Base-by-base conservation (phyloP, 2,329 filamentous ascomycete species). In the Penicillium occitanis region DNA sequence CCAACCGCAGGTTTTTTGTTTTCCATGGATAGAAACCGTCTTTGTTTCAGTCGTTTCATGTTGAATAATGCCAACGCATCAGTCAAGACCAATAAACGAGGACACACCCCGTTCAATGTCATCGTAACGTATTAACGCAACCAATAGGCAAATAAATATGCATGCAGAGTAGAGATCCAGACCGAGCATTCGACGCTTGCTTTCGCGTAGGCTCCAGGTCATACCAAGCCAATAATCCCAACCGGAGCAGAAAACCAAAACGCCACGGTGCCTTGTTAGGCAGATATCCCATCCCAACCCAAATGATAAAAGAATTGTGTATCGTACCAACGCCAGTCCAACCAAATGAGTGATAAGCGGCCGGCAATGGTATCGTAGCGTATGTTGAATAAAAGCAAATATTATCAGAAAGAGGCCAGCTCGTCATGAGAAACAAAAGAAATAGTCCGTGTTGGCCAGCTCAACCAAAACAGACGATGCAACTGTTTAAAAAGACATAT, bases 1-100 rank as follows among this genome's bases (percentile, higher is more conserved):
- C 75, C 76, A 68, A 73, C 69, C 40, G 66, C 63, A 37, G 44
- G 61, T 60, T 59, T 44, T 40, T 65, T 61, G 30, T 62, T 22
- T 22, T 19, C 22, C 7, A 17, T 33, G 37, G 11, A 3, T 14
- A 28, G 22, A 40, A 40, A 33, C 10, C 4, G 6, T 50, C 6
- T 17, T n/a, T 30, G 25, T 35, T 7, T 19, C 51, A 19, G 10
- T 55, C n/a, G 51, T 55, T 35, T 35, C 51, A 55, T 55, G 30
- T 35, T 55, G 30, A 55, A 35, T 13, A 55, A 55, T 57, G 30
- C 30, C 33, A 37, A 57, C 19, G 6, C n/a, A 55, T 37, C 53
- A 14, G 25, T 33, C 11, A 13, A 57, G 53, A 57, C 53, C 53
- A 25, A 40, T 25, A 35, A 57, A 10, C 5, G 30, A 17, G 53